Conservation (phyloP, 2,329 filamentous ascomycete genomes). For the Botrytis porri region DNA sequence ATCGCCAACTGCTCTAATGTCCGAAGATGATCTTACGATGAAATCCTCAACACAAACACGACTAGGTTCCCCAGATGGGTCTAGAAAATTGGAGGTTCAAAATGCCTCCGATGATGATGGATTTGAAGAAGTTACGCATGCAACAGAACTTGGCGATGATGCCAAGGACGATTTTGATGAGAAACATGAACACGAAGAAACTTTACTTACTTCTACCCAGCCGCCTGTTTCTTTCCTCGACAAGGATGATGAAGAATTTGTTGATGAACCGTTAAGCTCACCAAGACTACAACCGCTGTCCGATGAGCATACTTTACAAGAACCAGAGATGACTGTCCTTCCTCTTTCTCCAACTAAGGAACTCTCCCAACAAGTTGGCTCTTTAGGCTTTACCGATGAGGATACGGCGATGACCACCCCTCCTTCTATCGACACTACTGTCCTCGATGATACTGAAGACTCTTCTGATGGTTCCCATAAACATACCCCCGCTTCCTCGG, state of each 20-base stretch:
- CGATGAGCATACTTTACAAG: slow-evolving; percentile 51
- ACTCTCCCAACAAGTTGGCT: slow-evolving; percentile 34
- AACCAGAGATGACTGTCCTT: slow-evolving; percentile 54
- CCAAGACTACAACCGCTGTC: slow-evolving; percentile 60
- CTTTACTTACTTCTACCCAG: slow-evolving; percentile 43
- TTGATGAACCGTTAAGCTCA: slow-evolving; percentile 73
- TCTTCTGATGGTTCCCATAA: slow-evolving; percentile 26
- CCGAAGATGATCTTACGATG: slow-evolving; percentile 63
- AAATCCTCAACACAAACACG: slow-evolving; percentile 48
- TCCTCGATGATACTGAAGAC: slow-evolving; percentile 21
- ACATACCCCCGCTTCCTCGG: slow-evolving; percentile 26
- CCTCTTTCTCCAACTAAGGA: slow-evolving; percentile 55
- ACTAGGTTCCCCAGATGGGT: slow-evolving; percentile 57
- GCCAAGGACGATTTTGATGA: slow-evolving; percentile 67
- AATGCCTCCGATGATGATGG: slow-evolving; percentile 85
- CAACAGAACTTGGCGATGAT: slow-evolving; percentile 69
- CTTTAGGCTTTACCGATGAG: slow-evolving; percentile 32
- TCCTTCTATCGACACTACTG: slow-evolving; percentile 25
- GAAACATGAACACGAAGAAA: slow-evolving; percentile 49
- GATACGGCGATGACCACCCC: slow-evolving; percentile 33
- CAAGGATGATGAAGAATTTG: slow-evolving; percentile 70
- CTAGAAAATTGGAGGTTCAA: slow-evolving; percentile 70
- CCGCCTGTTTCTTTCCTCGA: slow-evolving; percentile 46
- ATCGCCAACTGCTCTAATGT: slow-evolving; percentile 42
- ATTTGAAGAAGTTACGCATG: slow-evolving; percentile 81